Evolutionary conservation across 768 basidiomycete species (phyloP).

Genomic region (Pholiota conissans): DNA sequence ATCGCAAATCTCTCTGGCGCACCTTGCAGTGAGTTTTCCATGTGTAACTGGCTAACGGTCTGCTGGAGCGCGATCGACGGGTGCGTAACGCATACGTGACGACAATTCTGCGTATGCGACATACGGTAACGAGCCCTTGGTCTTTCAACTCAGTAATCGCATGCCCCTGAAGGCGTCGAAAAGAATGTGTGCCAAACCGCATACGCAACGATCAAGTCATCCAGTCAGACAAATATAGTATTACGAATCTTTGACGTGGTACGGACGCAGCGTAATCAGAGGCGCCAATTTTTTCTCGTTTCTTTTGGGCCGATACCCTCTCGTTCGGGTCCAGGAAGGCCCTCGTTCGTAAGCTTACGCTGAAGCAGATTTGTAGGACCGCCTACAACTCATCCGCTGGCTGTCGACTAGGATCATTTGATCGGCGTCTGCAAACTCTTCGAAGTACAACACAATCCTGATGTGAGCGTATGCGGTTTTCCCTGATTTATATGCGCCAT

Average conservation of each 20-base stretch:
- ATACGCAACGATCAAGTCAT: not conserved
- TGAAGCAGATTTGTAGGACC: not conserved
- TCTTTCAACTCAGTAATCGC: not conserved
- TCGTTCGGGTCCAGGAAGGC: not conserved
- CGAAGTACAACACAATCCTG: not conserved
- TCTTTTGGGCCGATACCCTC: not conserved
- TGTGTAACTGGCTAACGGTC: not conserved
- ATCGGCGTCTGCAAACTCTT: not conserved
- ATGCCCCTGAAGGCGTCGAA: not conserved
- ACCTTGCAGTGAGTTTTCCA: not conserved
- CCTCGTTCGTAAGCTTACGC: not conserved
- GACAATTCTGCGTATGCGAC: not conserved
- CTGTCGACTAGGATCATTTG: no score
- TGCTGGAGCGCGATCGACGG: not conserved
- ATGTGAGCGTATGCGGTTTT: not conserved
- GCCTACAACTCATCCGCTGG: not conserved
- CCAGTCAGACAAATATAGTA: not conserved
- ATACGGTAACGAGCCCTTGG: not conserved
- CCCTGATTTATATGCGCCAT: not conserved
- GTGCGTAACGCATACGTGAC: not conserved
- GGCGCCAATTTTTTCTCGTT: not conserved
- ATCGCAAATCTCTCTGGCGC: not conserved
- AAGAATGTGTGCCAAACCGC: not conserved
- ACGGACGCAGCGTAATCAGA: not conserved
- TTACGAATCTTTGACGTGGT: not conserved